These are phyloP conservation scores for Ambrosia trifida DNA, from an alignment of 129 eudicot genomes.

Conservation along the genomic window DNA sequence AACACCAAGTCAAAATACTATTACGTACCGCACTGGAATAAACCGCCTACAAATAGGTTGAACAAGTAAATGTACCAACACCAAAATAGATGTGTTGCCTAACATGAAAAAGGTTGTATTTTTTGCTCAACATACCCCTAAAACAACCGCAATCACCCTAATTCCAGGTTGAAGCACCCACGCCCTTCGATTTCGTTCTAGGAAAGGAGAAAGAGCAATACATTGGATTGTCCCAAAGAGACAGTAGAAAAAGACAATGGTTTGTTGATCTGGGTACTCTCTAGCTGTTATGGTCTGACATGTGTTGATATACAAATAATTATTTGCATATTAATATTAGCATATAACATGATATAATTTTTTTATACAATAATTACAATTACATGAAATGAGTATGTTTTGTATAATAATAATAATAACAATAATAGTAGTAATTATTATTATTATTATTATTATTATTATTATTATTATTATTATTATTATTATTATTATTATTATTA, in stretches of 20 bases:
- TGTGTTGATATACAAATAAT: too few relatives aligned
- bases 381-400: too few relatives aligned
- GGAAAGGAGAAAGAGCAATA: slow-evolving; percentile 11
- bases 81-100: not conserved
- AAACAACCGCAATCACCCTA: slow-evolving; percentile 23
- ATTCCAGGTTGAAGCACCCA: slow-evolving; percentile 25
- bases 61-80: not conserved
- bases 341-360: too few relatives aligned
- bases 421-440: too few relatives aligned
- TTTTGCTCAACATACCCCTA: slow-evolving; percentile 17
- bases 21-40: slow-evolving; percentile 10
- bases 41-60: slow-evolving; percentile 15
- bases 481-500: too few relatives aligned
- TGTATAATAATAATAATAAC: too few relatives aligned
- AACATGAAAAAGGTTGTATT: not conserved
- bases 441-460: too few relatives aligned
- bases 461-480: too few relatives aligned
- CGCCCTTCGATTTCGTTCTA: slow-evolving; percentile 22
- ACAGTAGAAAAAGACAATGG: slow-evolving; percentile 28
- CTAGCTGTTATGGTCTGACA: slow-evolving; percentile 2
- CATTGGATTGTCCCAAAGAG: slow-evolving; percentile 25
- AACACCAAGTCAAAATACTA: slow-evolving; percentile 26
- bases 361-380: too few relatives aligned
- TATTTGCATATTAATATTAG: too few relatives aligned
- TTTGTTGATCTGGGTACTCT: slow-evolving; percentile 28